Evolutionary conservation across 129 eudicot genomes (phyloP), one percentile per base, ranked within the genome.

Genomic region (Flaveria bidentis): DNA sequence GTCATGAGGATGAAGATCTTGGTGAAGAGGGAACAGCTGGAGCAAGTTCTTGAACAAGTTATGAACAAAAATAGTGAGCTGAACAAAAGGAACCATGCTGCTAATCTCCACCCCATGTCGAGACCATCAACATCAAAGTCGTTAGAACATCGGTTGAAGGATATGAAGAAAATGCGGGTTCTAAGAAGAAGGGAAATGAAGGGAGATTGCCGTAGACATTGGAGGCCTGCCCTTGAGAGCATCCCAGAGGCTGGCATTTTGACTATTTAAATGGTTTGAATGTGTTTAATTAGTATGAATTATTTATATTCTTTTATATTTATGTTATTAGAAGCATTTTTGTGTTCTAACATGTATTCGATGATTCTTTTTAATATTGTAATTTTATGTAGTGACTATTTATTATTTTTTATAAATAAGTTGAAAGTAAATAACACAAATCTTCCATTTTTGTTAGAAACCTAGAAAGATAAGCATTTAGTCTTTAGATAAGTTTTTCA

Each of bases 1-100:
- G 81, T 58, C 28, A 67, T 69, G 62, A 81, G 85, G 49, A 69
- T 81, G 77, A 81, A 81, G 67, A 76, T 81, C 36, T 18, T 81
- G 50, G 58, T 81, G 58, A 81, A 76, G 18, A 81, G 67, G 41
- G 77, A 76, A 6, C 58, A 81, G 11, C 13, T 81, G 41, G 47
- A 69, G 49, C 81, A 81, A 63, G 49, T 81, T 50, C 81, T 81
- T 72, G 83, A 73, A 39, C 76, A 76, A 69, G 81, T 69, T 47
- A 7, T 23, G 2, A 81, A 60, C 50, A 69, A 62, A 22, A 20
- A 4, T 3, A 33, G 44, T 25, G 17, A 36, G 41, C 8, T 36
- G 10, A 67, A 18, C 22, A 52, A 39, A 15, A 11, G 4, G 49
- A 20, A 68, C 53, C 67, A 47, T 36, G 41, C 41, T 46, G 81